Conservation (phyloP, 306 rosid genomes). For the Boehmeria nivea region DNA sequence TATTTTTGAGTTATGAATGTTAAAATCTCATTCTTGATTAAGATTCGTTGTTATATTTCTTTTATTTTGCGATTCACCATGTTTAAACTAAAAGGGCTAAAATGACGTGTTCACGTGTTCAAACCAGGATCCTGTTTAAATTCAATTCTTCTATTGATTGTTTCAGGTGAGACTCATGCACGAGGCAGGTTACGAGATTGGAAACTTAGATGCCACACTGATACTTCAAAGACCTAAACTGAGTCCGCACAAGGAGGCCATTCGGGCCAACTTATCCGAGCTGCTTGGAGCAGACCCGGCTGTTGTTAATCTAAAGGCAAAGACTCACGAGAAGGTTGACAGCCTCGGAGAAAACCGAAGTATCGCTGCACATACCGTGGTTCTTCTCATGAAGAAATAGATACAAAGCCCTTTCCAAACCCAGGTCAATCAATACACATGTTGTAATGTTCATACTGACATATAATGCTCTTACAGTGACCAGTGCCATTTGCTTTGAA, state of each 20-base stretch:
- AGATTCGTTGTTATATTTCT: no score
- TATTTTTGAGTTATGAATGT: no score
- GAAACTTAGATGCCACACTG: slow-evolving; percentile 86
- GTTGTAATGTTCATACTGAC: not conserved
- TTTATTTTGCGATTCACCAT: no score
- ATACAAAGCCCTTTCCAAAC: not conserved
- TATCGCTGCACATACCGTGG: slow-evolving; percentile 94
- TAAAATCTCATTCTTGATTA: no score
- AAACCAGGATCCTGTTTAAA: no score
- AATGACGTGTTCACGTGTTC: no score
- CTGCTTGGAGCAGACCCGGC: slow-evolving; percentile 84
- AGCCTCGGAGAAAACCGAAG: slow-evolving; percentile 97
- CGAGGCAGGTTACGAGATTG: slow-evolving; percentile 86
- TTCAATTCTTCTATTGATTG: no score
- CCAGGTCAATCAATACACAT: not conserved
- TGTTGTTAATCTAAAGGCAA: slow-evolving; percentile 86
- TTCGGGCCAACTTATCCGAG: slow-evolving; percentile 75
- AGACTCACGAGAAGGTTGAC: slow-evolving; percentile 96
- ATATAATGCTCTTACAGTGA: not conserved
- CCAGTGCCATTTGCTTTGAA: not conserved
- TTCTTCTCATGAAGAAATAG: slow-evolving; percentile 82
- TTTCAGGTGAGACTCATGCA: slow-evolving; percentile 86
- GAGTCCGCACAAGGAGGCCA: slow-evolving; percentile 90
- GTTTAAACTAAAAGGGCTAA: no score
- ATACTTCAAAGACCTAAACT: slow-evolving; percentile 93